phyloP scores from a whole-genome alignment of 371 early-diverging fungal species.

The Rhizopus sp. region DNA sequence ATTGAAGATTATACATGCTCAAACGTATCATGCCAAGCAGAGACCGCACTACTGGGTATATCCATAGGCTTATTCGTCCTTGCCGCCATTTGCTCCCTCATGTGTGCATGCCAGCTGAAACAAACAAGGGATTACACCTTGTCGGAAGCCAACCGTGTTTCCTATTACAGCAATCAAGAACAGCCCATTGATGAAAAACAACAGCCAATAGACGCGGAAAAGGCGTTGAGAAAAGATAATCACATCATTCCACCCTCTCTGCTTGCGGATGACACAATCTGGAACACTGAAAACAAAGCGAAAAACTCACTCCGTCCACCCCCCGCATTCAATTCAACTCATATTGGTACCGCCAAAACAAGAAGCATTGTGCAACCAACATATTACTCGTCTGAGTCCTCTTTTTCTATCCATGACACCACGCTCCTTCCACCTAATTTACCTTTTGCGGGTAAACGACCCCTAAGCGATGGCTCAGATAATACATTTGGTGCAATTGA shows the following conservation, averaged over 20 bases:
- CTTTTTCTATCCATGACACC: not conserved
- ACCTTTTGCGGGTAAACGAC: slow-evolving; percentile 18
- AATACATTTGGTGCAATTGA: slow-evolving; percentile 21
- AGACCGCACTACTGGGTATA: slow-evolving; percentile 14
- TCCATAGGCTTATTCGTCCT: slow-evolving; percentile 16
- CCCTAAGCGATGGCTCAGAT: slow-evolving; percentile 20
- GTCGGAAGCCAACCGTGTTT: not conserved
- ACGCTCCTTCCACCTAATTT: slow-evolving; percentile 11
- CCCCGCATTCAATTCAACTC: not conserved
- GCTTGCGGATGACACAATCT: not conserved
- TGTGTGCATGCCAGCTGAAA: not conserved
- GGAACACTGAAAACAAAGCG: not conserved
- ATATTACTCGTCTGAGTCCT: slow-evolving; percentile 6
- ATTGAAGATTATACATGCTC: slow-evolving; percentile 7
- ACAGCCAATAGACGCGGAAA: not conserved
- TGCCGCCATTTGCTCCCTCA: slow-evolving; percentile 6
- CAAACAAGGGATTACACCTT: not conserved
- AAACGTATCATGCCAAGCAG: slow-evolving; percentile 12
- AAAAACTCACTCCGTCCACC: not conserved
- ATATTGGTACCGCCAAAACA: not conserved
- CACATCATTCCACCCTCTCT: not conserved
- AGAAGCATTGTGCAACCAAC: not conserved
- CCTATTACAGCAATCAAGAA: slow-evolving; percentile 2
- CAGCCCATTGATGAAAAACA: not conserved
- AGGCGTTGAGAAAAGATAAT: not conserved